phyloP scores from a whole-genome alignment of 106 monocot genomes.

The Dioscorea zingiberensis region DNA sequence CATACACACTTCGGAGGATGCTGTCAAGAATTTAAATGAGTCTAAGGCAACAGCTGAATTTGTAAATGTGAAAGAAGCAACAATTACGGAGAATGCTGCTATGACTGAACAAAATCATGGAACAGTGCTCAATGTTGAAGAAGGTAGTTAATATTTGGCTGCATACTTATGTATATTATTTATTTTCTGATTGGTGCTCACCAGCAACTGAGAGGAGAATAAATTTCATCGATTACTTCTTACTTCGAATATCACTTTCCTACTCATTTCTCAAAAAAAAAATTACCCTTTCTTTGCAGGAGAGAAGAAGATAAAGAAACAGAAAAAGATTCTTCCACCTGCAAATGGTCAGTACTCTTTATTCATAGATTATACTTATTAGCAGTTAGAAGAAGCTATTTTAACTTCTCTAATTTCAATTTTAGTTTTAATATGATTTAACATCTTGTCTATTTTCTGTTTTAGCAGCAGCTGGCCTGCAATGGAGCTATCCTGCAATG shows the following conservation, averaged over 20 bases:
- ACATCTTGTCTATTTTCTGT: no score
- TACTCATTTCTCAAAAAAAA: neutral
- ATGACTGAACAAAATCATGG: constrained; percentile 14
- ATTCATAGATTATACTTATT: no score
- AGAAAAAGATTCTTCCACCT: no score
- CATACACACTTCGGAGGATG: neutral
- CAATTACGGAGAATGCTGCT: constrained; percentile 15
- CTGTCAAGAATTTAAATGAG: neutral
- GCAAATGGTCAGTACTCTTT: no score
- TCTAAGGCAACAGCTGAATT: constrained; percentile 13
- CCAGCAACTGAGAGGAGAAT: neutral
- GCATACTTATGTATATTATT: no score
- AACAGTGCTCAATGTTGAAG: constrained; percentile 10
- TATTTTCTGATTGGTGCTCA: neutral
- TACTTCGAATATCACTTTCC: neutral
- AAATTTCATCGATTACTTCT: neutral
- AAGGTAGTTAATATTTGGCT: constrained; percentile 10
- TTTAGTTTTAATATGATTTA: no score
- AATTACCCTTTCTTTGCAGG: constrained; percentile 5
- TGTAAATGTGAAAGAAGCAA: constrained; percentile 16
- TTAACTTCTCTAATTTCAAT: no score
- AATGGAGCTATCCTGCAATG: constrained; percentile 6
- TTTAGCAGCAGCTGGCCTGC: constrained; percentile 12
- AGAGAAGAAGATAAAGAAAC: constrained; percentile 25
- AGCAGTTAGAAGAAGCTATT: no score